Evolutionary conservation across 2,329 filamentous ascomycete genomes (phyloP).

Genomic region (Pestalotiopsis sp.): DNA sequence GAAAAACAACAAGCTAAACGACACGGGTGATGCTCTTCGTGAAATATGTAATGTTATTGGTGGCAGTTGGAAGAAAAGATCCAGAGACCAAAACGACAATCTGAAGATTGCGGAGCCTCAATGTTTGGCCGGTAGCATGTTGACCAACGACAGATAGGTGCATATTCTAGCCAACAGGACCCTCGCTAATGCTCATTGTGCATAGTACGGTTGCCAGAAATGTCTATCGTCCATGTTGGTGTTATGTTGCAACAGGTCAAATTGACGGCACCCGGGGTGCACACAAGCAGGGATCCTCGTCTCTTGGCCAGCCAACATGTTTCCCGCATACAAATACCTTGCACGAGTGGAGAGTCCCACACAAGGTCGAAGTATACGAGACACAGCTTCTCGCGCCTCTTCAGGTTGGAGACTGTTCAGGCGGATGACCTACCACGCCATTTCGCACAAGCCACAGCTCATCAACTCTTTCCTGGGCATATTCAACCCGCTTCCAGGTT

Average conservation of each 20-base stretch:
- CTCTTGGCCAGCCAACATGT: neutral
- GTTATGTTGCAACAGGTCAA: neutral
- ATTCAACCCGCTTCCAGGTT: conserved; percentile 36
- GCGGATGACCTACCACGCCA: conserved; percentile 14
- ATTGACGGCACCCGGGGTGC: neutral
- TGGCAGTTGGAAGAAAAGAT: neutral
- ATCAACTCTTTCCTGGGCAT: conserved; percentile 31
- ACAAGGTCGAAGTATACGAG: no score
- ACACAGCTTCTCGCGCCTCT: conserved; percentile 14
- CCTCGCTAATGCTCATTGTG: neutral
- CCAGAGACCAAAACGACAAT: neutral
- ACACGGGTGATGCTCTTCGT: neutral
- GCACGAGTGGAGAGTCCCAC: no score
- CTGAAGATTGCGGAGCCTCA: neutral
- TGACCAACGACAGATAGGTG: neutral
- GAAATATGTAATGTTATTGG: neutral
- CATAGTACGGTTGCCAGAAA: neutral
- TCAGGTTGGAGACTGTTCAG: conserved; percentile 19
- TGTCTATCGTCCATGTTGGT: neutral
- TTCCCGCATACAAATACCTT: neutral
- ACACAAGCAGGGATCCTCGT: neutral
- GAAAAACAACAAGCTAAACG: neutral
- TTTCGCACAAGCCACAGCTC: conserved; percentile 26
- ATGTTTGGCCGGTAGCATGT: neutral
- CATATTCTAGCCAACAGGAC: neutral